Evolutionary conservation across 2,329 filamentous ascomycete species (phyloP), one percentile per base, ranked within the genome.

Genomic region (Tolypocladium amazonense): DNA sequence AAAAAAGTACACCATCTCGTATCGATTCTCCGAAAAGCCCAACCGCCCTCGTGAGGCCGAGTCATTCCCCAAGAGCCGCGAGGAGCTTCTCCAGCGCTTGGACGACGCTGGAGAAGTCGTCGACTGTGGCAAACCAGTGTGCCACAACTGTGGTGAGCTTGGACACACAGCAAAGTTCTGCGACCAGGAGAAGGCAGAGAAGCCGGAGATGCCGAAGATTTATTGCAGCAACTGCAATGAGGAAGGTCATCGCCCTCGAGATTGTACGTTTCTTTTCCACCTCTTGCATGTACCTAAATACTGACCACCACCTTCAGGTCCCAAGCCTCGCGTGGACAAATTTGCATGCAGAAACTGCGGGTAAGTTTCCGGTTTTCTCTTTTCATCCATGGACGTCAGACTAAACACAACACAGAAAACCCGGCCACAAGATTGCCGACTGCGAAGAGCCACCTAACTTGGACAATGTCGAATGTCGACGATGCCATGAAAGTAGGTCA

Each of bases 271-370:
- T 20, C 9, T 52, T 52, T 45, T 4, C 6, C 20, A 25, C n/a
- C 33, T 27, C 27, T 41, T 62, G 35, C 35, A 8, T 7, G 12
- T 35, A 35, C 33, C n/a, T n/a, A n/a, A 35, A 18, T 15, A 15
- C 41, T 54, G 35, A 60, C 62, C 66, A 60, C 64, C 43, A 15
- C 53, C 9, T 30, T 18, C 52, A 84, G 83, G 84, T 66, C 79
- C 82, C 4, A 72, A 76, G n/a, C 81, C 83, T 30, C 83, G 88
- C 56, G 73, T 83, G 37, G 83, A 88, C 74, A 85, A 78, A 60
- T 86, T 81, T 64, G 84, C 83, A 9, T 89, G 87, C 80, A 83
- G 81, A 69, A 89, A 89, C 69, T 89, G 87, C 75, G 82, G 81
- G 77, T 79, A 64, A 61, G 72, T 70, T 27, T 33, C 39, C 18